These are phyloP conservation scores for Lodderomyces parapsilosis DNA, from an alignment of 1,139 yeast genomes.

Conservation along the genomic window DNA sequence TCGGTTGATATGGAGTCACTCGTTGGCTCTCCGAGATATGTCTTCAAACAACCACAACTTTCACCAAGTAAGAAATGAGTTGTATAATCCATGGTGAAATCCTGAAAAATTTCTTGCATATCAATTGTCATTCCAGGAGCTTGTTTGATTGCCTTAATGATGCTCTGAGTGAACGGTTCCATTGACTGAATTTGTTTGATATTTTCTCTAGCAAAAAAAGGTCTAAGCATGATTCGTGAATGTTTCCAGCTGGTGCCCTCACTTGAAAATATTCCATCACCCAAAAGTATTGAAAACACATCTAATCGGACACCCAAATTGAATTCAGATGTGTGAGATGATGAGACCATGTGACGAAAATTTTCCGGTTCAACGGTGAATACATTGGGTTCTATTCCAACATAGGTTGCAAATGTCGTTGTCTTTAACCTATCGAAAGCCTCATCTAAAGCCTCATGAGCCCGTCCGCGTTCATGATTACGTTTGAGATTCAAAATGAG, in stretches of 20 bases:
- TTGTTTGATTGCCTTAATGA: constrained; percentile 28
- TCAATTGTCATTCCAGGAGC: constrained; percentile 25
- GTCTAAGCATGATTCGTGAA: constrained; percentile 51
- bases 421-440: constrained; percentile 1
- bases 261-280: constrained; percentile 54
- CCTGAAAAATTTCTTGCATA: constrained; percentile 31
- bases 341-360: constrained; percentile 30
- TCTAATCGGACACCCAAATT: constrained; percentile 42
- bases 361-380: constrained; percentile 25
- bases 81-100: constrained; percentile 37
- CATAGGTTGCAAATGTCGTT: constrained; percentile 5
- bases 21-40: constrained; percentile 15
- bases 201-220: constrained; percentile 54
- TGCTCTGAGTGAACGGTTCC: constrained; percentile 39
- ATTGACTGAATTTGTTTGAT: constrained; percentile 45
- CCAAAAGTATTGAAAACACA: constrained; percentile 41
- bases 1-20: constrained; percentile 4
- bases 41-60: constrained; percentile 29
- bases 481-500: not conserved
- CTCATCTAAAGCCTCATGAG: constrained; percentile 2
- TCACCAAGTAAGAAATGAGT: constrained; percentile 41
- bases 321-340: constrained; percentile 41
- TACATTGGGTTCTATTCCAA: constrained; percentile 5
- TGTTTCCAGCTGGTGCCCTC: constrained; percentile 56
- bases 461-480: not conserved